Evolutionary conservation across 2,329 filamentous ascomycete genomes (phyloP), one percentile per base, ranked within the genome.

Genomic region (Calonectria multiphialidica): DNA sequence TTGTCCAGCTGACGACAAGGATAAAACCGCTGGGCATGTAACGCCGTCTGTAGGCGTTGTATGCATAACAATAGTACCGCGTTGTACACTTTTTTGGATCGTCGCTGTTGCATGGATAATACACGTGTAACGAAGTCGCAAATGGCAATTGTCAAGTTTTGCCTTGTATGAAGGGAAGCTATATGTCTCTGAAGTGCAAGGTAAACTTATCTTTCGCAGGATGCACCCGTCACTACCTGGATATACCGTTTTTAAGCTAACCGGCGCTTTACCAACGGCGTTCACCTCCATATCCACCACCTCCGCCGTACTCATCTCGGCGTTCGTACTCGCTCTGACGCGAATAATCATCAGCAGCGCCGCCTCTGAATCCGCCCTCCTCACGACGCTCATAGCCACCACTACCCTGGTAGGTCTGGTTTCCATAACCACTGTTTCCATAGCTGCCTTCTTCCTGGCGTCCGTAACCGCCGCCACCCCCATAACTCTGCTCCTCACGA

Each of bases 271-370:
- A 79, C 74, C 71, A 79, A 35, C 77, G 77, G 67, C 77, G 76
- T 13, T 77, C 74, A 71, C 77, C 77, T 8, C 78, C 79, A 47
- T 77, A 77, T 25, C 76, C 76, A 16, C 78, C 74, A 72, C 82
- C 79, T 42, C 82, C 77, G n/a, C 76, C 74, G 25, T 75, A 76
- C 28, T 79, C 82, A 55, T 80, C 74, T 65, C 75, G 70, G 25
- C 72, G 50, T 40, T 68, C 67, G 30, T 73, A 63, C 59, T 70
- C 74, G 23, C 47, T 47, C 21, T 47, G 44, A 21, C 74, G 59
- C 3, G 44, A 23, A 23, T 47, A 47, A 9, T 47, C 44, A 13
- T 35, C 30, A 15, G 30, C 50, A 28, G 30, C 30, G 13, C 75
- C 74, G 5, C 79, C 73, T 5, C 80, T 33, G 25, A 40, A 40